Conservation (phyloP, 768 basidiomycete species). For the Rhodotorula paludigena region DNA sequence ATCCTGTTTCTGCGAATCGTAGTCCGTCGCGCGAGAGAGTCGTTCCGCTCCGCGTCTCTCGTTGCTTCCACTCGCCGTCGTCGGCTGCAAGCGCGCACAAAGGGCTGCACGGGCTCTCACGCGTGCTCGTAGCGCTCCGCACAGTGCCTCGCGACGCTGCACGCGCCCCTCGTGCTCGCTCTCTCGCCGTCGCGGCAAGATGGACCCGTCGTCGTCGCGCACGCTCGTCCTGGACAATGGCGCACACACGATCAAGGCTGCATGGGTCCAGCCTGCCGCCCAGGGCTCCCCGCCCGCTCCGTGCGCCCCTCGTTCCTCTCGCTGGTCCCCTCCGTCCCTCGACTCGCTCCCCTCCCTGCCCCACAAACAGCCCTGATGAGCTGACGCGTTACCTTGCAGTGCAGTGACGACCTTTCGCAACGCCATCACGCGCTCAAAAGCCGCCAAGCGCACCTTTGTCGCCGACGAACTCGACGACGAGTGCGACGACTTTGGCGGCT, state of each 20-base stretch:
- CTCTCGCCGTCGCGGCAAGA: background rate
- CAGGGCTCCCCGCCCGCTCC: constrained; percentile 40
- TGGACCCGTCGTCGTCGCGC: background rate
- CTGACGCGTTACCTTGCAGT: background rate
- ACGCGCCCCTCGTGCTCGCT: background rate
- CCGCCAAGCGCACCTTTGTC: constrained; percentile 73
- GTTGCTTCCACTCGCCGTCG: too few species aligned
- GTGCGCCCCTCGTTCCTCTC: constrained; percentile 36
- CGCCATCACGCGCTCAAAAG: constrained; percentile 76
- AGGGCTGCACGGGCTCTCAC: too few species aligned
- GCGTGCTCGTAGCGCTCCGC: too few species aligned
- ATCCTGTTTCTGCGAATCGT: too few species aligned
- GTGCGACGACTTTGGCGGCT: constrained; percentile 72
- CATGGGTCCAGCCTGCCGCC: constrained; percentile 49
- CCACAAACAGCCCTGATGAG: background rate
- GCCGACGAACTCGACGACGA: constrained; percentile 69
- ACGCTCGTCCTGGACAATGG: constrained; percentile 78
- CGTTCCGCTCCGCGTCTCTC: too few species aligned
- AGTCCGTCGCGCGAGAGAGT: too few species aligned
- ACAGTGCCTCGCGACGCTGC: too few species aligned
- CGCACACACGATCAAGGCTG: constrained; percentile 72
- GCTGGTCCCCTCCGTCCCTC: background rate
- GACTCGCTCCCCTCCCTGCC: too few species aligned
- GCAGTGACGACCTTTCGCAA: constrained; percentile 64
- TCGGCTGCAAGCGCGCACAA: too few species aligned